Evolutionary conservation across 805 yeast genomes (phyloP).

Genomic region (Ogataea sp.): DNA sequence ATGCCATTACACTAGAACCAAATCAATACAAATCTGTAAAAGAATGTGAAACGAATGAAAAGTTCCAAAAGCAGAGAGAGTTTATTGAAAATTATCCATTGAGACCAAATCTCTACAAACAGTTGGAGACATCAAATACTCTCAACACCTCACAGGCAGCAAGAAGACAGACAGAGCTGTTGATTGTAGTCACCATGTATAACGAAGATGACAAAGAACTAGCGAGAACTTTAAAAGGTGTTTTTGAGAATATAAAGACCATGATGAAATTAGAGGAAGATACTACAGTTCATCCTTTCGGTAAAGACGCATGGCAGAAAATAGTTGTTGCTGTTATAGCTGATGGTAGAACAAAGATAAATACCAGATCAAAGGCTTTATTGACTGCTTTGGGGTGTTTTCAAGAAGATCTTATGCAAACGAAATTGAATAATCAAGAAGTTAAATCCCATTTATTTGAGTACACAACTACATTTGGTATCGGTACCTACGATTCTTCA

Average conservation of each 20-base stretch:
- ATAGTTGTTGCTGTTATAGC: slow-evolving; percentile 81
- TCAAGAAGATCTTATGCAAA: slow-evolving; percentile 93
- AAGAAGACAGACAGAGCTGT: slow-evolving; percentile 74
- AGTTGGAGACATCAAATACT: no score
- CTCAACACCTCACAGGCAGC: no score
- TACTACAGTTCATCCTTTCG: slow-evolving; percentile 67
- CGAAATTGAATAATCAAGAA: slow-evolving; percentile 69
- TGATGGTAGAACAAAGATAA: slow-evolving; percentile 83
- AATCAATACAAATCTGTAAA: slow-evolving; percentile 50
- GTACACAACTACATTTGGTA: slow-evolving; percentile 85
- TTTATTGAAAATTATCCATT: slow-evolving; percentile 31
- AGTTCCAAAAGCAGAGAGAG: slow-evolving; percentile 18
- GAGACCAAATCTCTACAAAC: slow-evolving; percentile 69
- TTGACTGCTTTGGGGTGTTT: slow-evolving; percentile 81
- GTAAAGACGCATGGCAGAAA: slow-evolving; percentile 89
- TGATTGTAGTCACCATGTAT: slow-evolving; percentile 86
- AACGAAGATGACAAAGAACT: slow-evolving; percentile 80
- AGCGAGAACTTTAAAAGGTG: slow-evolving; percentile 83
- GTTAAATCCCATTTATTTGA: slow-evolving; percentile 89
- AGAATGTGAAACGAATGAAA: slow-evolving; percentile 23
- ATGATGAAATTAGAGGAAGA: slow-evolving; percentile 39
- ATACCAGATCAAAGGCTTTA: slow-evolving; percentile 69
- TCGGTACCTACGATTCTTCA: slow-evolving; percentile 34
- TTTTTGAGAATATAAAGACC: slow-evolving; percentile 77
- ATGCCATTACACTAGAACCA: slow-evolving; percentile 92